Evolutionary conservation across 2,329 filamentous ascomycete species (phyloP), one percentile per base, ranked within the genome.

Genomic region (Cytospora piceicola): DNA sequence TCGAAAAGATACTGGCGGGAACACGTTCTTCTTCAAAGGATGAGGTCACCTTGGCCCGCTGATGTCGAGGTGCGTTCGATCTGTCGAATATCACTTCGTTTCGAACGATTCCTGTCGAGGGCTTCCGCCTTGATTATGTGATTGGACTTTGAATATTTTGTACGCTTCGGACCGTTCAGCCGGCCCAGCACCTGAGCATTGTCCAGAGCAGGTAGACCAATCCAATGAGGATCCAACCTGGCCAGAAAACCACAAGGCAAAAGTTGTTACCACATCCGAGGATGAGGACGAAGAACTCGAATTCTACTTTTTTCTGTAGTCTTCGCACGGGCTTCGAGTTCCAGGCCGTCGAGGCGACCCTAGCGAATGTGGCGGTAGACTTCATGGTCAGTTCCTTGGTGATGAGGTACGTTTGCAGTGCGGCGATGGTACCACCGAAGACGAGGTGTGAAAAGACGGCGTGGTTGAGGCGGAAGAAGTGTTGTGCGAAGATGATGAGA

Each of bases 1-100:
- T 49, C 86, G 92, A 72, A 91, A 93, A 73, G 95, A 99, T 78
- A 85, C 86, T 15, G 89, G 93, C 63, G 95, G 95, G 15, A 99
- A 99, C 77, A 88, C 92, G 0, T 97, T 97, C 77, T 99, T 99
- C 82, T 94, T 93, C 75, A 84, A 86, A 51, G 84, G 75, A 75
- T 76, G 71, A 75, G 34, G 27, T 27, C 17, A 27, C 46, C 62
- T n/a, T 5, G 59, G 57, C 46, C n/a, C 46, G n/a, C 11, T n/a
- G 20, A 27, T n/a, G 49, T 52, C 63, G 56, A 15, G 32, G 53
- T 39, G 32, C 59, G 61, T 52, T 14, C 60, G 27, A 17, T 58
- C 52, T 20, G 61, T 55, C 32, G 27, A 30, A 34, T 11, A 14
- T 7, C 24, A 14, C 27, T 32, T 32, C 22, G 9, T 24, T 55